These are phyloP conservation scores for Dactylonectria estremocensis DNA, from an alignment of 2,329 filamentous ascomycete species.

Conservation along the genomic window DNA sequence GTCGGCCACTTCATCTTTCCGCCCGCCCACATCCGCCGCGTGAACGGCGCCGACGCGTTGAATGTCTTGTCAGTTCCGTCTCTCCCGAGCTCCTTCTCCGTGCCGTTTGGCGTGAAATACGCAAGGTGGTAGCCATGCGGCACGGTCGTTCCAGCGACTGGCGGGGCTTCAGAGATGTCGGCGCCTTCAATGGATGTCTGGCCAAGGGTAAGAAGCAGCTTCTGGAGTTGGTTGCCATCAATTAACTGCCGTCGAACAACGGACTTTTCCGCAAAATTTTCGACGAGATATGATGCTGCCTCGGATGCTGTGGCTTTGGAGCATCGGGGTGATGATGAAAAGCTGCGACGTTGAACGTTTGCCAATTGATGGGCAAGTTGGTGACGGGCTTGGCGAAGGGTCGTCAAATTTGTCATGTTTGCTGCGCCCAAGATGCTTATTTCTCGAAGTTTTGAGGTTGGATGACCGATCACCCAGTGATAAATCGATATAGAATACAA, in stretches of 20 bases:
- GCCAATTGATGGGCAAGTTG: slow-evolving; percentile 20
- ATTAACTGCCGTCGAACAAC: slow-evolving; percentile 62
- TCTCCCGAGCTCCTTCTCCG: slow-evolving; percentile 68
- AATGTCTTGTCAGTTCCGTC: slow-evolving; percentile 75
- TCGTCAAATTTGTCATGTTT: slow-evolving; percentile 9
- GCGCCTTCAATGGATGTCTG: slow-evolving; percentile 60
- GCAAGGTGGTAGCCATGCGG: slow-evolving; percentile 74
- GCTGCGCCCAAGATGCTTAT: not conserved
- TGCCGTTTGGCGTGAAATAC: slow-evolving; percentile 73
- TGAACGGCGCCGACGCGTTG: slow-evolving; percentile 73
- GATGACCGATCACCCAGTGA: not conserved
- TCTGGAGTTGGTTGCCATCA: slow-evolving; percentile 75
- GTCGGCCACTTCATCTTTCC: slow-evolving; percentile 69
- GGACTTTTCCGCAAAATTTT: slow-evolving; percentile 48
- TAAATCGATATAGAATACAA: no score
- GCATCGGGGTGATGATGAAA: slow-evolving; percentile 21
- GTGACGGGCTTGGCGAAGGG: slow-evolving; percentile 23
- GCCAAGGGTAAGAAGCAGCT: slow-evolving; percentile 71
- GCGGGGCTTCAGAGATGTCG: slow-evolving; percentile 56
- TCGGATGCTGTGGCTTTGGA: slow-evolving; percentile 45
- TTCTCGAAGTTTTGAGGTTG: not conserved
- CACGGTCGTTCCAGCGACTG: slow-evolving; percentile 62
- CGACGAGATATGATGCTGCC: slow-evolving; percentile 52
- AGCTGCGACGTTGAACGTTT: slow-evolving; percentile 33
- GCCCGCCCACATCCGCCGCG: slow-evolving; percentile 78